Percentiles rank a stretch among this genome's conserved stretches.
Conservation (phyloP, 306 rosid species). For the Cicer pinnatifidum region DNA sequence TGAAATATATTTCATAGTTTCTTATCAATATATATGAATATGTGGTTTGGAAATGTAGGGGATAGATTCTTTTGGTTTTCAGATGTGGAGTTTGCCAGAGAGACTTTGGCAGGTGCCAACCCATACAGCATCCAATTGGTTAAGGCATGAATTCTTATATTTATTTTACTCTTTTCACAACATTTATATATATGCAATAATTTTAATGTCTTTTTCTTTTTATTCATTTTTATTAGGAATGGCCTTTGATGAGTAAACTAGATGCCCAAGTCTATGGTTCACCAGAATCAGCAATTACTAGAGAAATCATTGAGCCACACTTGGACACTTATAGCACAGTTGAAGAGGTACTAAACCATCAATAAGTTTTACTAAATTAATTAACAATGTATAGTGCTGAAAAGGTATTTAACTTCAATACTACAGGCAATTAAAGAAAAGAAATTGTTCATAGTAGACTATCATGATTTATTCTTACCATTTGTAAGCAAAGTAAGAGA, state of each 20-base stretch:
- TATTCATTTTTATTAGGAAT: conserved; percentile 42
- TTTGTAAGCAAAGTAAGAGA: conserved; percentile 55
- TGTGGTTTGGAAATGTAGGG: conserved; percentile 50
- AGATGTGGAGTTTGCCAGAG: conserved; percentile 69
- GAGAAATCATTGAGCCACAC: conserved; percentile 48
- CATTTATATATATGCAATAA: not conserved
- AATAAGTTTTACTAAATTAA: not conserved
- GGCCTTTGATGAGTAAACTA: conserved; percentile 55
- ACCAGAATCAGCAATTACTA: conserved; percentile 57
- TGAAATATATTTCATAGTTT: not conserved
- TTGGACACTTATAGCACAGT: conserved; percentile 43
- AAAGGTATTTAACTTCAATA: not conserved
- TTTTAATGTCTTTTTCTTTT: not conserved
- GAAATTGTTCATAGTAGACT: conserved; percentile 54
- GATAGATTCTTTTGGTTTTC: conserved; percentile 84
- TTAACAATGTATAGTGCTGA: not conserved
- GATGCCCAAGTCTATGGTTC: conserved; percentile 53
- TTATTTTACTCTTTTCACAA: not conserved
- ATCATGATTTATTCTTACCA: conserved; percentile 53
- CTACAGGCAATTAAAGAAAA: conserved; percentile 52
- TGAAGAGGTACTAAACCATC: conserved; percentile 47
- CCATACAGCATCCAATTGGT: conserved; percentile 54
- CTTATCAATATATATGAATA: not conserved
- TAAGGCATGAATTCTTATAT: conserved; percentile 42
- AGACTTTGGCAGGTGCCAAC: conserved; percentile 60